phyloP scores from a whole-genome alignment of 1,139 yeast species.

The Pichia sp. region DNA sequence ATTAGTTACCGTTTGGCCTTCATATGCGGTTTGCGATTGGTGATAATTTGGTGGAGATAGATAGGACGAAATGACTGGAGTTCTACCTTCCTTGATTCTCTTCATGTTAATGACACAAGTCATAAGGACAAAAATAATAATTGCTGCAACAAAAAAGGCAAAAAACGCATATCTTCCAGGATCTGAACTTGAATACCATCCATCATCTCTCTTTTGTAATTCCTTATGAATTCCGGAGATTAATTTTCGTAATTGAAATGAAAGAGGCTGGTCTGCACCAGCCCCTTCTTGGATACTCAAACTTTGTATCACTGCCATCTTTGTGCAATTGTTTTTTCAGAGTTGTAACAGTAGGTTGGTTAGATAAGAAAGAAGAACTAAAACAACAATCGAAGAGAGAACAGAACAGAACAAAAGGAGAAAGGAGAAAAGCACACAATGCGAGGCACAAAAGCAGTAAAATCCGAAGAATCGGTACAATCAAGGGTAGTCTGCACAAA shows the following conservation, averaged over 20 bases:
- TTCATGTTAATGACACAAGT: constrained; percentile 54
- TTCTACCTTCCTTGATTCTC: constrained; percentile 54
- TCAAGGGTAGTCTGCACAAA: no score
- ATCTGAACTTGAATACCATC: constrained; percentile 6
- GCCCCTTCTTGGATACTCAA: no score
- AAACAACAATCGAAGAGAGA: no score
- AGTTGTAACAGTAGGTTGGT: no score
- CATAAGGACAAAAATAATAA: constrained; percentile 44
- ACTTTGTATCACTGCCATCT: neutral
- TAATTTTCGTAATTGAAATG: neutral
- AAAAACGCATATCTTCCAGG: constrained; percentile 48
- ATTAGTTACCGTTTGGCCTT: constrained; percentile 39
- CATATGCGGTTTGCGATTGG: constrained; percentile 63
- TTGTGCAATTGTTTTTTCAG: no score
- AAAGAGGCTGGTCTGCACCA: neutral
- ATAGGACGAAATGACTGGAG: constrained; percentile 80
- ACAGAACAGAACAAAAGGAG: no score
- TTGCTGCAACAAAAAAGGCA: constrained; percentile 44
- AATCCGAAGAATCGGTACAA: no score
- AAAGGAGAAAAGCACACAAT: no score
- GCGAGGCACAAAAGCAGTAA: no score
- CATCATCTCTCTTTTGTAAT: constrained; percentile 7
- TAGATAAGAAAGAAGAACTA: no score
- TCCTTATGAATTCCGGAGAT: constrained; percentile 1
- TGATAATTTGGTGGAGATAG: constrained; percentile 84